Conservation (phyloP, 805 yeast species). For the Cyberlindnera amylophila region DNA sequence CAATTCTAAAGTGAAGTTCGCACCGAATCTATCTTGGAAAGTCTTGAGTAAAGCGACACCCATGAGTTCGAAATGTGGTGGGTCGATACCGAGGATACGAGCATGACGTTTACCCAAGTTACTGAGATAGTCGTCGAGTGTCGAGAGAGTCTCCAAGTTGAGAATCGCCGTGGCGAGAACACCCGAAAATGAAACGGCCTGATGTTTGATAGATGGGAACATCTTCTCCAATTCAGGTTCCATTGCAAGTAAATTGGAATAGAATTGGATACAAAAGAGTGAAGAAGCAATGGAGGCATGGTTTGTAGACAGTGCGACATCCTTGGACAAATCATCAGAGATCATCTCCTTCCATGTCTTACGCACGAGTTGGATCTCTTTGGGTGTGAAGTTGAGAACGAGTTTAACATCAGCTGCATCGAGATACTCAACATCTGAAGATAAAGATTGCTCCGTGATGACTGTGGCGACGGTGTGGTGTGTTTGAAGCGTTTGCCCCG, state of each 20-base stretch:
- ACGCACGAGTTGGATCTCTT: conserved; percentile 34
- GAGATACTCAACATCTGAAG: conserved; percentile 20
- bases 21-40: conserved; percentile 57
- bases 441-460: conserved; percentile 12
- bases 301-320: conserved; percentile 5
- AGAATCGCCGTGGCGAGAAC: conserved; percentile 65
- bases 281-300: conserved; percentile 45
- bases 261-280: conserved; percentile 72
- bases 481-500: too few relatives aligned
- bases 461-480: background rate
- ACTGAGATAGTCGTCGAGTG: conserved; percentile 54
- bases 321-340: conserved; percentile 29
- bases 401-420: conserved; percentile 23
- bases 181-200: conserved; percentile 78
- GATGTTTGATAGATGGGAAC: conserved; percentile 75
- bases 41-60: conserved; percentile 70
- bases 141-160: conserved; percentile 55
- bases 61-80: conserved; percentile 64
- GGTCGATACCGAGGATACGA: conserved; percentile 69
- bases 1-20: conserved; percentile 50
- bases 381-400: conserved; percentile 27
- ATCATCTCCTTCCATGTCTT: conserved; percentile 37
- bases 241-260: conserved; percentile 60
- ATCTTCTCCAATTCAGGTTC: conserved; percentile 56
- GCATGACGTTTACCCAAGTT: conserved; percentile 73